Conservation (phyloP, 2,329 filamentous ascomycete genomes). For the Nectriaceae sp. region DNA sequence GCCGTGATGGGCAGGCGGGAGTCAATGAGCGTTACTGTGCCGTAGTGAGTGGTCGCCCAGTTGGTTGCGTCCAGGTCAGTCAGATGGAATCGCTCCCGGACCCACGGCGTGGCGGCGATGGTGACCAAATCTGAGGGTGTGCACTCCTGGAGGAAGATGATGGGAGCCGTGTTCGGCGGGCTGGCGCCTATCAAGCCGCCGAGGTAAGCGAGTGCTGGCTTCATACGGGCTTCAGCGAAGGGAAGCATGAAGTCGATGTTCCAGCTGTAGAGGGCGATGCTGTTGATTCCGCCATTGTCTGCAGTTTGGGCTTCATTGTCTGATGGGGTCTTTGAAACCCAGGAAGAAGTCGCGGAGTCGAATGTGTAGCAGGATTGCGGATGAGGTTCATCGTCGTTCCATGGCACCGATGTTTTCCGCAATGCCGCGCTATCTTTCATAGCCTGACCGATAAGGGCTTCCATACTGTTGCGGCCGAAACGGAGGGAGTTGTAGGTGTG, state of each 20-base stretch:
- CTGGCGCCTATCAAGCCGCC: slow-evolving; percentile 6
- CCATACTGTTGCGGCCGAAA: slow-evolving; percentile 13
- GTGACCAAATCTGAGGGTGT: slow-evolving; percentile 43
- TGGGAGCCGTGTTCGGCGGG: slow-evolving; percentile 23
- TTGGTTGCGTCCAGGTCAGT: slow-evolving; percentile 45
- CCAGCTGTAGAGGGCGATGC: slow-evolving; percentile 35
- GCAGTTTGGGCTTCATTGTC: neutral
- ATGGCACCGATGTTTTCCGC: slow-evolving; percentile 12
- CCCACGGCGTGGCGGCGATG: slow-evolving; percentile 47
- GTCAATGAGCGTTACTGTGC: slow-evolving; percentile 55
- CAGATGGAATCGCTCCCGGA: slow-evolving; percentile 48
- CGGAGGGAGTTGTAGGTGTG: slow-evolving; percentile 13
- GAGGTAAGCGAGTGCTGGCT: slow-evolving; percentile 33
- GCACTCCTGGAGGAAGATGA: slow-evolving; percentile 58
- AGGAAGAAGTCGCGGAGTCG: slow-evolving; percentile 9
- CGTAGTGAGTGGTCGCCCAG: slow-evolving; percentile 51
- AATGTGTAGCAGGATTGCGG: slow-evolving; percentile 13
- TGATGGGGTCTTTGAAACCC: slow-evolving; percentile 10
- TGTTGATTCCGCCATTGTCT: slow-evolving; percentile 15
- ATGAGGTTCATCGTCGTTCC: slow-evolving; percentile 14
- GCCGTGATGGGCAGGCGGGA: slow-evolving; percentile 42
- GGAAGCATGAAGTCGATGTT: slow-evolving; percentile 41
- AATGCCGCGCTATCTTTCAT: slow-evolving; percentile 15
- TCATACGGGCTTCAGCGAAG: slow-evolving; percentile 33
- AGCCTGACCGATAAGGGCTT: slow-evolving; percentile 13